Conservation (phyloP, 139 green algal species). For the Chlorella sp. region DNA sequence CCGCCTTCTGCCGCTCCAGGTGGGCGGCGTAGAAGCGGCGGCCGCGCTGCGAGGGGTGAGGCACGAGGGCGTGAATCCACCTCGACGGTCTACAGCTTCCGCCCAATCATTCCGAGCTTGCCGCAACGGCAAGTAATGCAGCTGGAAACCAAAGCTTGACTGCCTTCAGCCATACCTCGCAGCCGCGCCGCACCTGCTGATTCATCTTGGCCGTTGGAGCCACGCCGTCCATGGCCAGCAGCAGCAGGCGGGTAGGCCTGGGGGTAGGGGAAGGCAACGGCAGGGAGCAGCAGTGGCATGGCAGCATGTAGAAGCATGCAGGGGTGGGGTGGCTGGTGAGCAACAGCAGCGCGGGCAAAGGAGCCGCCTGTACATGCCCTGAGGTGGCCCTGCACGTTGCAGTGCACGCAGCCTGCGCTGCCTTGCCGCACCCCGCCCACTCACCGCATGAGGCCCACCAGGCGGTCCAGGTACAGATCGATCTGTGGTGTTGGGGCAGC, state of each 20-base stretch:
- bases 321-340: too few relatives aligned
- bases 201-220: constrained; percentile 93
- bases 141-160: too few relatives aligned
- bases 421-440: not conserved
- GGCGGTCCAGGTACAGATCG: constrained; percentile 81
- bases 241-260: constrained; percentile 40
- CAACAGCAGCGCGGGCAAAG: too few relatives aligned
- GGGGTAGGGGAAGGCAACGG: not conserved
- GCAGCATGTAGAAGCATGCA: not conserved
- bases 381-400: too few relatives aligned
- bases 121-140: too few relatives aligned
- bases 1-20: constrained; percentile 63
- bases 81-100: too few relatives aligned
- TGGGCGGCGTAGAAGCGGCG: constrained; percentile 88
- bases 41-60: constrained; percentile 59
- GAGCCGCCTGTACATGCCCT: too few relatives aligned
- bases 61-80: too few relatives aligned
- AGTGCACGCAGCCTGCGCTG: too few relatives aligned
- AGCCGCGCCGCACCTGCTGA: constrained; percentile 56
- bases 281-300: not conserved
- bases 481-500: constrained; percentile 50
- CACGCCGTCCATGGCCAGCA: constrained; percentile 79
- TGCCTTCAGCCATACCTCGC: too few relatives aligned
- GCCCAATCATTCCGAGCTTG: too few relatives aligned
- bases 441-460: constrained; percentile 74